phyloP scores from a whole-genome alignment of 495 filamentous ascomycete genomes.

The Talaromyces stipitatus region DNA sequence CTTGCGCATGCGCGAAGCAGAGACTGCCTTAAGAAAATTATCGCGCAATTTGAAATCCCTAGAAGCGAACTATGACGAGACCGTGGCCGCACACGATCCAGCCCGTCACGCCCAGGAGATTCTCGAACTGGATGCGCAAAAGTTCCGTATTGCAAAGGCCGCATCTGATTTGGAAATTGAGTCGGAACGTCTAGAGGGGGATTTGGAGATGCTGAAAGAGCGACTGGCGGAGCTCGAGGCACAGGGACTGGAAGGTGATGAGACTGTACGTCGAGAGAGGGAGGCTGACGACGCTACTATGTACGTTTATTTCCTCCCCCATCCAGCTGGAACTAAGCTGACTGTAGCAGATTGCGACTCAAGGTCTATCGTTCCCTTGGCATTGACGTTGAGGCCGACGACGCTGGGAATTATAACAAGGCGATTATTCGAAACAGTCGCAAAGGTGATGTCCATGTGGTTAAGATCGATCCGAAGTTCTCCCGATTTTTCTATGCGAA shows the following conservation, averaged over 20 bases:
- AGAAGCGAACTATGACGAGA: conserved; percentile 61
- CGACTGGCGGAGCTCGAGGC: conserved; percentile 74
- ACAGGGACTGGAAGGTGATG: conserved; percentile 62
- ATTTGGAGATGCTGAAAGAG: conserved; percentile 68
- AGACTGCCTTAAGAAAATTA: conserved; percentile 63
- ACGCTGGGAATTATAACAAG: conserved; percentile 73
- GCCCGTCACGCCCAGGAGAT: conserved; percentile 74
- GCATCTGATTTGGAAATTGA: conserved; percentile 87
- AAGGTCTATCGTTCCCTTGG: conserved; percentile 88
- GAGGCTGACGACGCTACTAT: conserved; percentile 53
- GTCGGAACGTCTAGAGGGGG: conserved; percentile 74
- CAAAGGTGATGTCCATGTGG: conserved; percentile 88
- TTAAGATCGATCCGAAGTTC: conserved; percentile 90
- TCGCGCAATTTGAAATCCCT: conserved; percentile 64
- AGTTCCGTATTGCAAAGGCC: conserved; percentile 87
- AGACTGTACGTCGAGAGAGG: conserved; percentile 47
- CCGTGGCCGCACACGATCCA: conserved; percentile 60
- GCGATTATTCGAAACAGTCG: conserved; percentile 79
- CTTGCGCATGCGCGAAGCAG: conserved; percentile 64
- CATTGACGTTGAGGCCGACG: conserved; percentile 80
- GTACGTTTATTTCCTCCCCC: conserved; percentile 20
- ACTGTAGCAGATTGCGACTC: conserved; percentile 55
- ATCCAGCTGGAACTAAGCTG: not conserved
- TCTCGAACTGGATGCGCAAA: conserved; percentile 80
- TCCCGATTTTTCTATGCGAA: conserved; percentile 89